Evolutionary conservation across 495 filamentous ascomycete genomes (phyloP), one percentile per base, ranked within the genome.

Genomic region (Sporormia fimetaria): DNA sequence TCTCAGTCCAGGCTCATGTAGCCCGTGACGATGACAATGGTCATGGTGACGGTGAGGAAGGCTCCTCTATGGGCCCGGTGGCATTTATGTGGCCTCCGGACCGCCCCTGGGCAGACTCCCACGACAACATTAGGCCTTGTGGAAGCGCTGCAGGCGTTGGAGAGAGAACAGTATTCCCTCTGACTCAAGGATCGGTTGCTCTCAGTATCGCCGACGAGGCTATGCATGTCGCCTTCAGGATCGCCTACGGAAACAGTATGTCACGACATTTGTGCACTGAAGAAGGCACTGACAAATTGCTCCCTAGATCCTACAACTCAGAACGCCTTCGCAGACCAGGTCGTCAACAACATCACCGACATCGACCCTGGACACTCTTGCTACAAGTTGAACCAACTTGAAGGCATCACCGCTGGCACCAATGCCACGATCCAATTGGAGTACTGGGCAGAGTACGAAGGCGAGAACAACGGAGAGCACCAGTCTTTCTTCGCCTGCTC

Each of bases 31-130:
- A 31, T 10, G 40, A 49, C 33, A 57, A 59, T 25, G 57, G 54
- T 4, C 37, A 63, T 22, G 60, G 54, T 24, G 42, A 47, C 9
- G 32, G 24, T 12, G 59, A 57, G 12, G 43, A 47, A 22, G 57
- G 57, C 1, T 51, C 41, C 6, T 33, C 47, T n/a, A 71, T 71
- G 67, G 69, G 69, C 0, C 67, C 69, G 4, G 68, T 65, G 12
- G 68, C 67, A 15, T 71, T 73, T 45, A 50, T 73, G 21, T 73
- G 69, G 69, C 69, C 69, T 3, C 55, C 57, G 5, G 63, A 69
- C 47, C 60, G 69, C 18, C 39, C 52, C 2, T 73, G 67, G 67
- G 58, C 53, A 37, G 63, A 60, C 33, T 54, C 57, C 1, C 39
- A 59, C 14, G 69, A 71, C 40, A 71, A 69, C 40, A 61, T 44